Base-by-base conservation (phyloP, 2,329 filamentous ascomycete genomes). In the Aspergillus pseudoglaucus region DNA sequence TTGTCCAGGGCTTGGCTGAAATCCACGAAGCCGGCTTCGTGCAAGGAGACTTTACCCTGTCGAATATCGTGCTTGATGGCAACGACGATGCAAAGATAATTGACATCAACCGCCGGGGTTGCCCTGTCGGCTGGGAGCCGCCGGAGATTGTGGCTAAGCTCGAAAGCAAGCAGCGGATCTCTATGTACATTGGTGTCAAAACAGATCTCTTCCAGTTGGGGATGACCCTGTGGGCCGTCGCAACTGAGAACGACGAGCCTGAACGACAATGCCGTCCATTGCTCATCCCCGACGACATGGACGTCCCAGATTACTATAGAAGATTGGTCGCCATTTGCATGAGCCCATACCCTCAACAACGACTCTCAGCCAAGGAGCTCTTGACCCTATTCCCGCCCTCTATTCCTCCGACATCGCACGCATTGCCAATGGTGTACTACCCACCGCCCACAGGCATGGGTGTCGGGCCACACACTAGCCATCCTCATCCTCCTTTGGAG, bases 131-230 rank as follows among this genome's bases (percentile, higher is more conserved):
- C 20, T 98, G 93, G 93, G 93, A 98, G 58, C 90, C 93, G 2
- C 93, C 93, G 4, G 93, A 98, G 69, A 86, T 94, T 47, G 85
- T 84, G 14, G 80, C 81, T 5, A 81, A 97, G 47, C 89, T 97
- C 51, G 84, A 91, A 55, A 90, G 84, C 66, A 88, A 87, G 49
- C 90, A 96, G 67, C 81, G 89, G 25, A 90, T 98, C 46, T 87
- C 88, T 41, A 95, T 97, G 85, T 96, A 95, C 62, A 97, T 98
- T 63, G 91, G 93, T 10, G 90, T 96, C 64, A 98, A 98, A 70
- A 95, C 91, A 0, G 93, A 98, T 68, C 75, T 98, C 1, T 98
- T 87, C 61, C 93, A 98, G 68, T 78, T 97, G 4, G 93, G 93
- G 4, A 98, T 98, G 93, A 90, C 95, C 2, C 73, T 98, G 2